Percentiles rank a stretch among this genome's conserved stretches.
Conservation (phyloP, 2,329 filamentous ascomycete species). For the Hypoxylon sp. region DNA sequence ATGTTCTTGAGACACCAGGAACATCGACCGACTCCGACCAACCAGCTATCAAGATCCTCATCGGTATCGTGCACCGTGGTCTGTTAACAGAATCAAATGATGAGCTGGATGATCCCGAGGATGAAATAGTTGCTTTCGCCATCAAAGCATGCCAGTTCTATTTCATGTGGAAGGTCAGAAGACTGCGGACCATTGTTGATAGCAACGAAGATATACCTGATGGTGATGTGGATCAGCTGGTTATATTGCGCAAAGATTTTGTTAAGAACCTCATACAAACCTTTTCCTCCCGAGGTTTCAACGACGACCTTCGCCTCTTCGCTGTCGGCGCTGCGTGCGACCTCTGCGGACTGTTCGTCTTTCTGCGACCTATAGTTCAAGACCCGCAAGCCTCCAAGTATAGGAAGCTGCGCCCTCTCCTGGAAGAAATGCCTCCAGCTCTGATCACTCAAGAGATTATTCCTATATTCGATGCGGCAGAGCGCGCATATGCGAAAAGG, state of each 20-base stretch:
- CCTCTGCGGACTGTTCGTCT: conserved; percentile 82
- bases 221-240: conserved; percentile 71
- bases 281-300: conserved; percentile 74
- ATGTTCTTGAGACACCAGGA: conserved; percentile 76
- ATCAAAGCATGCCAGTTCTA: conserved; percentile 86
- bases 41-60: conserved; percentile 75
- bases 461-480: conserved; percentile 81
- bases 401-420: conserved; percentile 69
- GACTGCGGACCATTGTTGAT: conserved; percentile 67
- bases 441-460: conserved; percentile 75
- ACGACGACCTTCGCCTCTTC: conserved; percentile 83
- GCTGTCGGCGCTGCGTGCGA: conserved; percentile 85
- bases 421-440: conserved; percentile 76
- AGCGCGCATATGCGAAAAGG: conserved; percentile 82
- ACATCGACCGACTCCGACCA: conserved; percentile 62
- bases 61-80: conserved; percentile 80
- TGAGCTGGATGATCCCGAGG: conserved; percentile 81
- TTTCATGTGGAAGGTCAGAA: conserved; percentile 91
- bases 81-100: conserved; percentile 76
- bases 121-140: conserved; percentile 80
- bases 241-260: conserved; percentile 68
- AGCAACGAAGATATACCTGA: conserved; percentile 68
- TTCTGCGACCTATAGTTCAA: conserved; percentile 70
- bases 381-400: conserved; percentile 61
- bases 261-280: conserved; percentile 75